Conservation (phyloP, 208 protist species). For the Sergeia podlipaevii region DNA sequence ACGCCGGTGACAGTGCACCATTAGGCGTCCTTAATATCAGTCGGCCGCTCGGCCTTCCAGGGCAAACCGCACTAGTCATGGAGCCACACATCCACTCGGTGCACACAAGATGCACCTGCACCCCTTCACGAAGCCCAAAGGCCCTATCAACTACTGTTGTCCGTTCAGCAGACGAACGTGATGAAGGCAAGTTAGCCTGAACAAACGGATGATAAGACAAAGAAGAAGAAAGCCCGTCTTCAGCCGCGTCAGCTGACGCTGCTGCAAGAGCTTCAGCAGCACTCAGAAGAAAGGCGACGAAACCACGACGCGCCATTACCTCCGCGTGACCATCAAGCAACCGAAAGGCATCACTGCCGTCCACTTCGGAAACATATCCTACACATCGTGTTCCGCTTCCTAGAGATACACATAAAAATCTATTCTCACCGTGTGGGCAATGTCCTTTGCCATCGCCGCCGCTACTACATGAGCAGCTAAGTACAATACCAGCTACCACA, state of each 20-base stretch:
- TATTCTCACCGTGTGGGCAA: not conserved
- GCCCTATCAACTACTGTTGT: no score
- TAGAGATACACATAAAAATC: slow-evolving; percentile 73
- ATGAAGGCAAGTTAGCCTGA: no score
- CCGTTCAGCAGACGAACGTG: no score
- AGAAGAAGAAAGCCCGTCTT: not conserved
- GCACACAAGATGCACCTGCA: slow-evolving; percentile 60
- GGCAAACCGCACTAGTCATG: slow-evolving; percentile 37
- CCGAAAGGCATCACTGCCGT: slow-evolving; percentile 2
- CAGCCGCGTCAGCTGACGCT: not conserved
- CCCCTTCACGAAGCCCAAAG: slow-evolving; percentile 24
- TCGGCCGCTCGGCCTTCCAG: slow-evolving; percentile 37
- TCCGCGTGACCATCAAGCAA: slow-evolving; percentile 85
- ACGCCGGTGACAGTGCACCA: slow-evolving; percentile 7
- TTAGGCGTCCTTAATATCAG: slow-evolving; percentile 46
- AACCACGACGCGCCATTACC: slow-evolving; percentile 75
- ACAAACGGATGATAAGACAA: no score
- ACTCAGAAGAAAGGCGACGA: slow-evolving; percentile 66
- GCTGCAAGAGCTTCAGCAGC: slow-evolving; percentile 12
- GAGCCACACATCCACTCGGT: slow-evolving; percentile 73
- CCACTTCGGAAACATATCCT: slow-evolving; percentile 1
- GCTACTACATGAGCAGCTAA: slow-evolving; percentile 22
- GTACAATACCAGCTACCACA: slow-evolving; percentile 48
- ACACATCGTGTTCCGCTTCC: slow-evolving; percentile 75
- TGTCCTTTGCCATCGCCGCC: not conserved